Evolutionary conservation across 108 stramenopile species (phyloP).

Genomic region (Pseudonitzschia multiseries): DNA sequence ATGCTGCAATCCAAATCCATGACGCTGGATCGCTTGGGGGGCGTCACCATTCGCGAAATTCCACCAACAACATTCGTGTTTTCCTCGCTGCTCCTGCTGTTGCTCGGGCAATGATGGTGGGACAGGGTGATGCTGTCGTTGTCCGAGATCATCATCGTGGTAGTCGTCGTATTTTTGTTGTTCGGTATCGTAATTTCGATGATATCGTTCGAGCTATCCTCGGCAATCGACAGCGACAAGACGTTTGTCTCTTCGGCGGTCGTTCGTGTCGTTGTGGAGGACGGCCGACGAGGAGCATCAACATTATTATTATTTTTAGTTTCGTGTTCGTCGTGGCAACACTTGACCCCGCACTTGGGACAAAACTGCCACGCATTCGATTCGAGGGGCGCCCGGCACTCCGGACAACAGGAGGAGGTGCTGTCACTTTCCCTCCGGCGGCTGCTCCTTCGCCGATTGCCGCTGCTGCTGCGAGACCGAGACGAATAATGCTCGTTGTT

Average conservation of each 20-base stretch:
- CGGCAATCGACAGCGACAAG: not conserved
- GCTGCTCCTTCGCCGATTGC: no score
- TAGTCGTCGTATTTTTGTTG: not conserved
- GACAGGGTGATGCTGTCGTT: not conserved
- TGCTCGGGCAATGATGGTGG: no score
- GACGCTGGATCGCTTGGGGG: conserved; percentile 1
- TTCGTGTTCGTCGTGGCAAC: no score
- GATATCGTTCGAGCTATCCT: not conserved
- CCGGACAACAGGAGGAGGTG: not conserved
- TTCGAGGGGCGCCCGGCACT: not conserved
- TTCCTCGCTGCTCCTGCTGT: not conserved
- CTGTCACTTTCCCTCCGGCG: no score
- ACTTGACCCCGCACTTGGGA: conserved; percentile 12
- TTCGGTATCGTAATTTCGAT: conserved; percentile 2
- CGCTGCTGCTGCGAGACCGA: not conserved
- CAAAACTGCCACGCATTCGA: conserved; percentile 19
- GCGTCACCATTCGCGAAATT: conserved; percentile 2
- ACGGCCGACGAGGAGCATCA: no score
- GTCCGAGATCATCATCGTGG: not conserved
- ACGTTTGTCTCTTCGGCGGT: not conserved
- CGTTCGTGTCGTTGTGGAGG: no score
- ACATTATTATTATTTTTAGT: no score
- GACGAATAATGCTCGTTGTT: not conserved
- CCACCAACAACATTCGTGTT: not conserved
- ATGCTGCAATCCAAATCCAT: not conserved